Evolutionary conservation across 805 yeast species (phyloP), one percentile per base, ranked within the genome.

Genomic region (Vanderwaltozyma yarrowii): DNA sequence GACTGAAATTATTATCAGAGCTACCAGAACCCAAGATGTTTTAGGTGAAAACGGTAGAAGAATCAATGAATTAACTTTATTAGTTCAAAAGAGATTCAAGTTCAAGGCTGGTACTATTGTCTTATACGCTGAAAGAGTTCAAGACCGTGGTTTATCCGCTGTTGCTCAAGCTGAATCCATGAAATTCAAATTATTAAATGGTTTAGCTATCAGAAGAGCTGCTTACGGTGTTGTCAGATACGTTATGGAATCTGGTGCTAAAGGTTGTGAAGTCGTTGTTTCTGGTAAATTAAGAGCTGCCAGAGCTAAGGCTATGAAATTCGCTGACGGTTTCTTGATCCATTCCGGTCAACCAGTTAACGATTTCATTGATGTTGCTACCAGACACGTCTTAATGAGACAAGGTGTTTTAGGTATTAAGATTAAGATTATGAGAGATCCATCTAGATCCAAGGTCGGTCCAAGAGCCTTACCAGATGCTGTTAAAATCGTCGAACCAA

Each of bases 341-440:
- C 98, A 92, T 92, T 87, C 96, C 65, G 98, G 98, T 85, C 98
- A 92, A 78, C 98, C 98, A 74, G 92, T 89, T 70, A 80, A 76
- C 60, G 98, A 92, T 69, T 92, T 92, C 82, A 92, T 92, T 67
- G 98, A 92, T 73, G 73, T 79, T 67, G 98, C 98, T 61, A 88
- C 95, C 70, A 88, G 98, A 76, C 97, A 92, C 89, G 97, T 89
- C 62, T 78, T 92, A 69, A 82, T 92, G 78, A 88, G 97, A 80
- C 97, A 92, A 77, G 98, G 98, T 86, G 97, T 92, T 55, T 80
- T 92, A 67, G 98, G 98, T 81, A 81, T 92, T 70, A 89, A 85
- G 81, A 97, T 92, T 65, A 92, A 92, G 82, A 92, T 92, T 68
- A 92, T 92, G 98, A 86, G 85, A 70, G 97, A 89, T 79, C 96